A percentile compares a stretch with the other conserved stretches of the same genome.
phyloP scores from a whole-genome alignment of 1,284 basidiomycete genomes.

The Naganishia sp. region DNA sequence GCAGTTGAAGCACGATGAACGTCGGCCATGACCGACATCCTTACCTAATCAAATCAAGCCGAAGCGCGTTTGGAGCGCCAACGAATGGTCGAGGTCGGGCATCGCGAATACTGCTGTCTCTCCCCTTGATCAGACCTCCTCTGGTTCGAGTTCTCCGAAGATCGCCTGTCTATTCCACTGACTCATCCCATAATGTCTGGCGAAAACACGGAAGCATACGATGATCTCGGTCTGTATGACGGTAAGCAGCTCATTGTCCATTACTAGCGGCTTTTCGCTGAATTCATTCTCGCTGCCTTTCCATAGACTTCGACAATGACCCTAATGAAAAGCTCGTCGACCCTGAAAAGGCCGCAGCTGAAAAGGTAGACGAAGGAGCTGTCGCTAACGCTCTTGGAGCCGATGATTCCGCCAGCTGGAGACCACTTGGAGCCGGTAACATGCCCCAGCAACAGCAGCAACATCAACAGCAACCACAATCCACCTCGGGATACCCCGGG shows the following conservation, averaged over 20 bases:
- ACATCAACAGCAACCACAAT: constrained; percentile 29
- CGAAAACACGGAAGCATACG: constrained; percentile 39
- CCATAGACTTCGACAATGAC: constrained; percentile 29
- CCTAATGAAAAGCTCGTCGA: constrained; percentile 30
- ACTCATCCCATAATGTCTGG: constrained; percentile 43
- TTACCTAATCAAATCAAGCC: no score
- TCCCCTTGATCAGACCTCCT: background rate
- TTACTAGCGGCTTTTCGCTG: background rate
- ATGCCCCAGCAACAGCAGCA: constrained; percentile 26
- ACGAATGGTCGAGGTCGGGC: no score
- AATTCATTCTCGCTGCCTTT: background rate
- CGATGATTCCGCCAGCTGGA: constrained; percentile 22
- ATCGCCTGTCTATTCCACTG: background rate
- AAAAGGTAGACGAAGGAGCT: constrained; percentile 32
- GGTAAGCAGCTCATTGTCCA: constrained; percentile 36
- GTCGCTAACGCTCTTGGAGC: constrained; percentile 30
- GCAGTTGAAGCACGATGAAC: no score
- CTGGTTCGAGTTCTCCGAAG: background rate
- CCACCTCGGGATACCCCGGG: background rate
- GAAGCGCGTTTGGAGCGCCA: no score
- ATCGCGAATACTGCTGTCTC: background rate
- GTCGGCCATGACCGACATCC: no score
- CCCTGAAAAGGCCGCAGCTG: constrained; percentile 22
- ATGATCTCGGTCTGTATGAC: constrained; percentile 47
- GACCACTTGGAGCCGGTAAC: constrained; percentile 1